phyloP scores from a whole-genome alignment of 139 green algal genomes.

The Chlamydomonas asymmetrica region DNA sequence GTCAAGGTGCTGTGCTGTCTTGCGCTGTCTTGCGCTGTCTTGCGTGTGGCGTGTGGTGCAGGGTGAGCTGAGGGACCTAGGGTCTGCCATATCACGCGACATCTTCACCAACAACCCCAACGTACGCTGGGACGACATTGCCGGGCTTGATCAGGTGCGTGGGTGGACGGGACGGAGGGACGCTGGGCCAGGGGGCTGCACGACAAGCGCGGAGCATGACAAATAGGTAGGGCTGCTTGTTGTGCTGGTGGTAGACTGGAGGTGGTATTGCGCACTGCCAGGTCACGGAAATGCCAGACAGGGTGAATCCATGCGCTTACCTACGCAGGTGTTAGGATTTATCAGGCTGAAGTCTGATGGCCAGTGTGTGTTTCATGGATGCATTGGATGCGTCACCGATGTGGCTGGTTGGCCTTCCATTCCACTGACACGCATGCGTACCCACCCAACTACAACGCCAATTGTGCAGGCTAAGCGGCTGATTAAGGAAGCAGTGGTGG shows the following conservation, averaged over 20 bases:
- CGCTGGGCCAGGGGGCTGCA: not conserved
- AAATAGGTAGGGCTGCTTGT: too few species aligned
- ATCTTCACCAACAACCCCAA: constrained; percentile 61
- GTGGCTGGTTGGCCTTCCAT: too few species aligned
- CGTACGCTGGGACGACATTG: constrained; percentile 61
- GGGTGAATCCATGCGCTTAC: too few species aligned
- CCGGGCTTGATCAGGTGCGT: constrained; percentile 64
- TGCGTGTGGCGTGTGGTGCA: constrained; percentile 25
- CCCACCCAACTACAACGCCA: not conserved
- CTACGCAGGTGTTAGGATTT: too few species aligned
- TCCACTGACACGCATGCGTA: not conserved
- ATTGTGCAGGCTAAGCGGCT: constrained; percentile 63
- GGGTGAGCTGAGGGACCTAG: constrained; percentile 63
- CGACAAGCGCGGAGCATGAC: not conserved
- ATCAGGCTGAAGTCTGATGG: too few species aligned
- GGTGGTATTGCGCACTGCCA: too few species aligned
- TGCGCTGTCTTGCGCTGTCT: constrained; percentile 5
- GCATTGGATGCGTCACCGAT: too few species aligned
- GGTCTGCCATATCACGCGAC: constrained; percentile 58
- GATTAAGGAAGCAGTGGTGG: constrained; percentile 82
- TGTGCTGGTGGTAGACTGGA: too few species aligned
- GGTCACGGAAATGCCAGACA: too few species aligned
- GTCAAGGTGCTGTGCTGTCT: not conserved
- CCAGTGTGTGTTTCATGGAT: too few species aligned
- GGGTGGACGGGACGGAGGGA: constrained; percentile 2